Evolutionary conservation across 768 basidiomycete genomes (phyloP), one percentile per base, ranked within the genome.

Genomic region (Brasilioporus rufonigricans): DNA sequence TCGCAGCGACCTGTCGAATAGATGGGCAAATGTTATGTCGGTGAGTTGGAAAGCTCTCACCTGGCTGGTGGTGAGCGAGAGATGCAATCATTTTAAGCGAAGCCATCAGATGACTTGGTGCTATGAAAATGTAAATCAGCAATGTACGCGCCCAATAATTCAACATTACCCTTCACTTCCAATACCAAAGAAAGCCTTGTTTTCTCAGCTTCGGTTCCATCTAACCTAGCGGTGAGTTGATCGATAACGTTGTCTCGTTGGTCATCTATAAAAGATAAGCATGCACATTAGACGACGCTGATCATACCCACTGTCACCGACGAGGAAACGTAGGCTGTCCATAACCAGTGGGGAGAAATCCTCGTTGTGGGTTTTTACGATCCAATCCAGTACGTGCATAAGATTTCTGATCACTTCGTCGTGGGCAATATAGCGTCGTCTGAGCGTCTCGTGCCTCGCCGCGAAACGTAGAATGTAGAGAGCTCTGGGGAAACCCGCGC

Each of bases 391-490:
- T n/a, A 46, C 49, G 21, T 9, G 2, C 19, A 52, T 36, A 12
- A 52, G 39, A 44, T 33, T 40, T 18, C 11, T 2, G 23, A 48
- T 51, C 31, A 48, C 46, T 2, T 29, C 27, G 27, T 44, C 12
- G 19, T 38, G 9, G 29, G n/a, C 24, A 27, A 48, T 32, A 12
- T 56, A 32, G 10, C 6, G 47, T 13, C 19, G 27, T 40, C 54
- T 32, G 19, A 52, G 50, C 3, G 0, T 23, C 31, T n/a, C 1
- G 44, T 56, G 46, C 32, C 19, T 47, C 10, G 44, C 19, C 2
- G 13, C 33, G n/a, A 59, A 52, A n/a, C 32, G 57, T 14, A 52
- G 18, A 35, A 29, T 11, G 18, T 51, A 36, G 35, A 58, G 43
- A 4, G 16, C 21, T 36, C 32, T 33, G 4, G 13, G 9, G n/a